Base-by-base conservation (phyloP, 768 basidiomycete species). In the Lactarius akahatsu region DNA sequence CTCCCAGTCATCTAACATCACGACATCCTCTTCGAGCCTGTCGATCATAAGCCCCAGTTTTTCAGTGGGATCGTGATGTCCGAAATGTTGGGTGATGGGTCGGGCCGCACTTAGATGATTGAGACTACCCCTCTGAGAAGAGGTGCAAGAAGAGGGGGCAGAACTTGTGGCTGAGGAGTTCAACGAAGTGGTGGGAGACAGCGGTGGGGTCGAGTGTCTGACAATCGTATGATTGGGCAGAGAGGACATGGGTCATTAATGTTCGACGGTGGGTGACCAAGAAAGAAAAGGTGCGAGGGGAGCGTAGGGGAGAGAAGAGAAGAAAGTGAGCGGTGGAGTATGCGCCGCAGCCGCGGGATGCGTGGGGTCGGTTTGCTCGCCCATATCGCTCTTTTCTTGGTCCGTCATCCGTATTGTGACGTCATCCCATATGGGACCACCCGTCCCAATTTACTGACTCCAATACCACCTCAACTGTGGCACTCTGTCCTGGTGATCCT, bases 1-100 rank as follows among this genome's bases (percentile, higher is more conserved):
- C 11, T 50, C 62, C 62, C 69, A 63, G 13, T 69, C 64, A 34
- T 69, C 70, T 20, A 69, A 47, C 63, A 65, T 65, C 56, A 70
- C 52, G 0, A 64, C 7, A 47, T 70, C 67, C 40, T 61, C 67
- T 18, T 63, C 69, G n/a, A 63, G 40, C 32, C 43, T 26, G 41
- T 69, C 59, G 18, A 57, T 1, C 62, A 63, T 59, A 30, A 54
- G 40, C 13, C 57, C 45, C 18, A 61, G 56, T 28, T 61, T 60
- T 20, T 47, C 18, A 1, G 26, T 18, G 5, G 62, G n/a, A 50
- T 60, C 32, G 47, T 34, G 16, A 28, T 45, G 41, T 38, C 23
- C 52, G 28, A 56, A 23, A 36, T 38, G 52, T 26, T 34, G 57
- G 4, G 58, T 36, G 20, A 23, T 36, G 11, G 62, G 58, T 45